Conservation (phyloP, 2,329 filamentous ascomycete genomes). For the Ustulina deusta region DNA sequence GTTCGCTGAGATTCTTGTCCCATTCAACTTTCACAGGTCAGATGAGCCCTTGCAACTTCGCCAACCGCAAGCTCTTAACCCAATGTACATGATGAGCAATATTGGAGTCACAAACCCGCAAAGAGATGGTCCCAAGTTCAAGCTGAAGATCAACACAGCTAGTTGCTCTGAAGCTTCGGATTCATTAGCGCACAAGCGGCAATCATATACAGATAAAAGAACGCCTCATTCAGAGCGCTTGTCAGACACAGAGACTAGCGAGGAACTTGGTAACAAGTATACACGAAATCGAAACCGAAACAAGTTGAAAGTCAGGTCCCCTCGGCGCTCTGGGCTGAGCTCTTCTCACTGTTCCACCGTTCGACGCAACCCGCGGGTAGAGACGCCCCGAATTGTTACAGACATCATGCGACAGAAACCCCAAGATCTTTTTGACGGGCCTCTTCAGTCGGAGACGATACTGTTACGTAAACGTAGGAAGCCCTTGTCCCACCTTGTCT, state of each 20-base stretch:
- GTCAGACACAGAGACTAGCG: constrained; percentile 32
- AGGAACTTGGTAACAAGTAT: constrained; percentile 19
- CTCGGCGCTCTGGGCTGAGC: constrained; percentile 37
- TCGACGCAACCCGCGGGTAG: constrained; percentile 40
- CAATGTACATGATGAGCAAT: not conserved
- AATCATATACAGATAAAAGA: constrained; percentile 33
- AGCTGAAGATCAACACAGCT: constrained; percentile 45
- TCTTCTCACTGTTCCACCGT: constrained; percentile 43
- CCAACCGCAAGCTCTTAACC: not conserved
- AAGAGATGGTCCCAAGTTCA: constrained; percentile 46
- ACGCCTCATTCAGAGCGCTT: constrained; percentile 25
- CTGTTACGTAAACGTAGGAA: constrained; percentile 37
- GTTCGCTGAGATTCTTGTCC: constrained; percentile 47
- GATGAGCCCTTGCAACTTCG: not conserved
- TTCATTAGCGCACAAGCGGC: constrained; percentile 28
- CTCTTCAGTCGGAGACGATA: constrained; percentile 39
- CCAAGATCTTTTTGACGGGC: constrained; percentile 46
- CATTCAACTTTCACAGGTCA: constrained; percentile 43
- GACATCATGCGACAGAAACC: constrained; percentile 41
- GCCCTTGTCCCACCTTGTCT: constrained; percentile 25
- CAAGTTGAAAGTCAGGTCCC: constrained; percentile 46
- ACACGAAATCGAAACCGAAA: constrained; percentile 33
- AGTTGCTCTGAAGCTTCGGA: constrained; percentile 36
- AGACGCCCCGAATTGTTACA: constrained; percentile 34
- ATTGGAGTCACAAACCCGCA: constrained; percentile 28